Percentiles rank a stretch among this genome's conserved stretches.
These are phyloP conservation scores for Albifimbria verrucaria DNA, from an alignment of 2,329 filamentous ascomycete genomes.

Conservation along the genomic window DNA sequence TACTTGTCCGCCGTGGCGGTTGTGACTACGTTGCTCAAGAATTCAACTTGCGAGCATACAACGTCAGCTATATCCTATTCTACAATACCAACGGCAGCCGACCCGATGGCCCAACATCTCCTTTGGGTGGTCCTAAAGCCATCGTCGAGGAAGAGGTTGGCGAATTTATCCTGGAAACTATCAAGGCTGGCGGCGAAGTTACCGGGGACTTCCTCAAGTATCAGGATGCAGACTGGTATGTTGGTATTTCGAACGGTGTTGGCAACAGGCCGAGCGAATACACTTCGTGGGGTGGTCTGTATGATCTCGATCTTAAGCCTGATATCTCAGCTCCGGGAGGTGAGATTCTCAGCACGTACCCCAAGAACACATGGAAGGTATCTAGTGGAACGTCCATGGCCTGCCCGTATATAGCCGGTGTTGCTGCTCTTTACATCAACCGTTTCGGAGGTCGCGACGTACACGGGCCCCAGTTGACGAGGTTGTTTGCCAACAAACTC, in stretches of 20 bases:
- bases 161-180: slow-evolving; percentile 19
- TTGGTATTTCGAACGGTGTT: slow-evolving; percentile 16
- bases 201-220: slow-evolving; percentile 22
- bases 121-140: neutral
- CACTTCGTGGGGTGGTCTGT: slow-evolving; percentile 40
- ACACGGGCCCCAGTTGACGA: slow-evolving; percentile 26
- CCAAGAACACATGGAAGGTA: slow-evolving; percentile 26
- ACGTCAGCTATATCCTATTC: slow-evolving; percentile 1
- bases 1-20: neutral
- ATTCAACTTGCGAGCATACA: neutral
- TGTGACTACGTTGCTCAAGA: neutral
- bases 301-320: slow-evolving; percentile 40
- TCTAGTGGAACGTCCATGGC: slow-evolving; percentile 48
- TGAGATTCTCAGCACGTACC: slow-evolving; percentile 38
- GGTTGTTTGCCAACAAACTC: slow-evolving; percentile 23
- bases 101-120: slow-evolving; percentile 11
- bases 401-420: slow-evolving; percentile 41
- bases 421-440: slow-evolving; percentile 32
- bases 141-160: slow-evolving; percentile 11
- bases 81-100: slow-evolving; percentile 6
- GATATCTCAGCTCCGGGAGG: slow-evolving; percentile 40
- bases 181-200: slow-evolving; percentile 22
- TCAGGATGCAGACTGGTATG: slow-evolving; percentile 15
- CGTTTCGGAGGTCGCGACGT: slow-evolving; percentile 25
- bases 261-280: slow-evolving; percentile 37